Conservation (phyloP, 805 yeast species). For the Torulaspora maleeae region DNA sequence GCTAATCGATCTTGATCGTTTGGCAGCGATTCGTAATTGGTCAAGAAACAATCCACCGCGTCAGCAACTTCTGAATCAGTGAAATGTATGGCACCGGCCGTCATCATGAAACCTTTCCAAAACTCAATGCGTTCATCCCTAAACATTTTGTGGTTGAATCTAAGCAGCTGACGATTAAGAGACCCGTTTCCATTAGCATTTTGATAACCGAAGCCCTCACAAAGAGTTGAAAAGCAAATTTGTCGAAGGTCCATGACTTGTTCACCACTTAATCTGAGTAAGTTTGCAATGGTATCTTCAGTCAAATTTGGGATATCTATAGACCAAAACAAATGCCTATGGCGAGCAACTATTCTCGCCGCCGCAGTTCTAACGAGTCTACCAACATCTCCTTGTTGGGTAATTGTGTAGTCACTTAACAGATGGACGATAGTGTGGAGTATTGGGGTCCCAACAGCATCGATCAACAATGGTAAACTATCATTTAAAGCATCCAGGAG, state of each 20-base stretch:
- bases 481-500: conserved; percentile 14
- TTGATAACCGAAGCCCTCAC: conserved; percentile 5
- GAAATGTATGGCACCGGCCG: conserved; percentile 55
- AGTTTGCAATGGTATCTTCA: conserved; percentile 29
- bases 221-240: conserved; percentile 19
- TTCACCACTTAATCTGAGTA: conserved; percentile 60
- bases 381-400: conserved; percentile 91
- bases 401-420: conserved; percentile 71
- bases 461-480: conserved; percentile 3
- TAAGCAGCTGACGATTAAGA: conserved; percentile 30
- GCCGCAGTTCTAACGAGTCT: conserved; percentile 58
- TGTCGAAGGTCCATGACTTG: conserved; percentile 52
- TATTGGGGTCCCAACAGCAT: background rate
- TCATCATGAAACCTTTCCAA: conserved; percentile 52
- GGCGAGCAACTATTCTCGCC: conserved; percentile 9
- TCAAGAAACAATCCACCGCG: conserved; percentile 40
- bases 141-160: conserved; percentile 12
- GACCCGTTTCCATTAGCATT: conserved; percentile 11
- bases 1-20: conserved; percentile 10
- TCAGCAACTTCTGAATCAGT: conserved; percentile 42
- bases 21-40: conserved; percentile 23
- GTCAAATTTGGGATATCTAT: conserved; percentile 2
- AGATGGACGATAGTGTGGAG: conserved; percentile 30
- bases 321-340: conserved; percentile 6
- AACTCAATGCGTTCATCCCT: conserved; percentile 35